phyloP scores from a whole-genome alignment of 768 basidiomycete genomes.

The Pleurotus tuber-regium region DNA sequence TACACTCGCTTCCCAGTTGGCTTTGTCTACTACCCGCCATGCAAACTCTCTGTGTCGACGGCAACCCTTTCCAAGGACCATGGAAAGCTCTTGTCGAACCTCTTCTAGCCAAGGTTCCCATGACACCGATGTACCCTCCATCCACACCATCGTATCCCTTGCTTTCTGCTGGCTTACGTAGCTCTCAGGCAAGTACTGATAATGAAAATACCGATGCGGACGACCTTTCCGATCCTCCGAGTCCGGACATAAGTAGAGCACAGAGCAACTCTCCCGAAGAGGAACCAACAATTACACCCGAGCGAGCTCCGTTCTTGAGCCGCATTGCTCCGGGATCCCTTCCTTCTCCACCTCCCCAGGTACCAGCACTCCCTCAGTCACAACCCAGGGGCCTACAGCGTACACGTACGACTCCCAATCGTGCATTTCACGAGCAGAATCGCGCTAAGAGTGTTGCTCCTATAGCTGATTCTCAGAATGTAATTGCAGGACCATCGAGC shows the following conservation, averaged over 20 bases:
- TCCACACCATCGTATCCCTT: conserved; percentile 61
- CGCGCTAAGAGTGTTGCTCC: conserved; percentile 31
- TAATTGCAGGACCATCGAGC: conserved; percentile 15
- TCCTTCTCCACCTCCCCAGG: conserved; percentile 20
- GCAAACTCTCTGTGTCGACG: conserved; percentile 89
- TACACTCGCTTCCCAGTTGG: conserved; percentile 92
- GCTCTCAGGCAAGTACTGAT: conserved; percentile 38
- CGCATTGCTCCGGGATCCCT: conserved; percentile 24
- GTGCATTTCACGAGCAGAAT: conserved; percentile 45
- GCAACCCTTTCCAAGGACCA: conserved; percentile 92
- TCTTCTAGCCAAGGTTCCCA: conserved; percentile 61
- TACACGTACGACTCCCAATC: conserved; percentile 75
- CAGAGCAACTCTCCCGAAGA: conserved; percentile 42
- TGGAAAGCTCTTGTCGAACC: conserved; percentile 91
- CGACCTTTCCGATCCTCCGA: conserved; percentile 52
- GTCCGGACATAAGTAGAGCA: conserved; percentile 32
- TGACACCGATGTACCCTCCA: conserved; percentile 61
- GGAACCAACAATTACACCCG: conserved; percentile 72
- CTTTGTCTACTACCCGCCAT: conserved; percentile 82
- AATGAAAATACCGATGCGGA: conserved; percentile 49
- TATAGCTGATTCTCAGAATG: conserved; percentile 21
- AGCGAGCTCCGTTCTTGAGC: conserved; percentile 51
- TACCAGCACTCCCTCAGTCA: no score
- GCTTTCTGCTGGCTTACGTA: conserved; percentile 42
- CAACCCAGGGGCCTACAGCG: conserved; percentile 51